phyloP scores from a whole-genome alignment of 106 monocot genomes.

The Chionographis japonica region DNA sequence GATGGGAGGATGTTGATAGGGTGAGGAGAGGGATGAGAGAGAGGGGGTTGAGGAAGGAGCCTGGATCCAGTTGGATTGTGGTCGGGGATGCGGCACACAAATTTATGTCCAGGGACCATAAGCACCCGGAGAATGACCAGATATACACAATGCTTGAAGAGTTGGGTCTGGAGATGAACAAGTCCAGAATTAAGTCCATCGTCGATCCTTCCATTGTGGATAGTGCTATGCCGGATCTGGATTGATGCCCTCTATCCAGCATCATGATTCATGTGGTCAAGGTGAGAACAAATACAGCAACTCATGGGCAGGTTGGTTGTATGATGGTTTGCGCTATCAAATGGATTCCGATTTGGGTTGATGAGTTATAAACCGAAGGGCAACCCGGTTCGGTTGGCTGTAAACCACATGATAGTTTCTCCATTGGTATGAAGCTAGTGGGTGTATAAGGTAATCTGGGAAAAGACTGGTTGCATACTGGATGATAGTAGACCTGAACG shows the following conservation, averaged over 20 bases:
- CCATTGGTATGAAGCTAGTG: too few relatives aligned
- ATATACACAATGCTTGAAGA: slow-evolving; percentile 37
- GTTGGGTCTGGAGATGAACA: slow-evolving; percentile 40
- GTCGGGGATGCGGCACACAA: slow-evolving; percentile 41
- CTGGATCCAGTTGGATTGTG: slow-evolving; percentile 72
- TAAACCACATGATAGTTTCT: too few relatives aligned
- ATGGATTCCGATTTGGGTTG: too few relatives aligned
- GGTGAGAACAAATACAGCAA: too few relatives aligned
- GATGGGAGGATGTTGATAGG: slow-evolving; percentile 63
- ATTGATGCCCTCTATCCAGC: background rate
- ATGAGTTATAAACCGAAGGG: too few relatives aligned
- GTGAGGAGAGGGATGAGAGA: slow-evolving; percentile 77
- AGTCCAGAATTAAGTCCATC: background rate
- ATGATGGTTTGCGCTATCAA: too few relatives aligned
- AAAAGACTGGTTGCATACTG: too few relatives aligned
- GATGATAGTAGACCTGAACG: too few relatives aligned
- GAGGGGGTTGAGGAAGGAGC: slow-evolving; percentile 62
- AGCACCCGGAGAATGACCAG: slow-evolving; percentile 31
- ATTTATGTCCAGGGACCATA: slow-evolving; percentile 52
- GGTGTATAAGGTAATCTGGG: too few relatives aligned
- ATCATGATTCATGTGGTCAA: too few relatives aligned
- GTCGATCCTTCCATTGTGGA: slow-evolving; percentile 9
- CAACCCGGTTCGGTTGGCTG: too few relatives aligned
- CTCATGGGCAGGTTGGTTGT: too few relatives aligned
- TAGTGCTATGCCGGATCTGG: slow-evolving; percentile 5